Base-by-base conservation (phyloP, 345 rosid species). In the Sonneratia caseolaris region DNA sequence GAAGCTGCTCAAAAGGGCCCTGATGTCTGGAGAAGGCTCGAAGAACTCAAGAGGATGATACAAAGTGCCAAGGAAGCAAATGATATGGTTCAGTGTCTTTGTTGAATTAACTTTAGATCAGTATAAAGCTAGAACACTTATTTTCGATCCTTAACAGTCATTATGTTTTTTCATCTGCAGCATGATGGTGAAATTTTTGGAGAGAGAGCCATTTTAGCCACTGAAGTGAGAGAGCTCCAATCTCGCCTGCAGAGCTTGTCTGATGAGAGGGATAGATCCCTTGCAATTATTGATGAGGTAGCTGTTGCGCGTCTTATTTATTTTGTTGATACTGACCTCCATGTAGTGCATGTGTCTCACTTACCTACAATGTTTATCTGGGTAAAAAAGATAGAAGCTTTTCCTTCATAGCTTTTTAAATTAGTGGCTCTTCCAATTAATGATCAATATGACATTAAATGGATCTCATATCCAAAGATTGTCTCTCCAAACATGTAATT, bases 181-280 rank as follows among this genome's bases (percentile, higher is more conserved):
- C 88, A 81, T 78, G 86, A 91, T n/a, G 99, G 98, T 59, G 99
- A 96, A 85, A 83, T 92, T n/a, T 82, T 87, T 76, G 98, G 98
- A n/a, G 99, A 92, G 84, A 92, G 81, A 77, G 86, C 96, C 64
- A 87, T 92, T 72, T 77, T 96, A 70, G 81, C 86, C 11, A 88
- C 99, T 71, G 99, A 96, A 84, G 84, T 79, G 45, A 86, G 79
- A 77, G 99, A 92, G 83, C 88, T 96, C 84, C 91, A 88, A 76
- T 87, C 76, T 66, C 96, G 94, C 45, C 71, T 96, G 66, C 77
- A 84, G 65, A 76, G 67, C 79, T 83, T 96, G 76, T 81, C 90
- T 18, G 91, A 88, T 73, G 98, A 92, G 76, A 82, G 95, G 65
- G 91, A 96, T 78, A 84, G 78, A 18, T 87, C 95, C 64, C 84